Evolutionary conservation across 192 early-diverging fungal species (phyloP).

Genomic region (Obelidium mucronatum): DNA sequence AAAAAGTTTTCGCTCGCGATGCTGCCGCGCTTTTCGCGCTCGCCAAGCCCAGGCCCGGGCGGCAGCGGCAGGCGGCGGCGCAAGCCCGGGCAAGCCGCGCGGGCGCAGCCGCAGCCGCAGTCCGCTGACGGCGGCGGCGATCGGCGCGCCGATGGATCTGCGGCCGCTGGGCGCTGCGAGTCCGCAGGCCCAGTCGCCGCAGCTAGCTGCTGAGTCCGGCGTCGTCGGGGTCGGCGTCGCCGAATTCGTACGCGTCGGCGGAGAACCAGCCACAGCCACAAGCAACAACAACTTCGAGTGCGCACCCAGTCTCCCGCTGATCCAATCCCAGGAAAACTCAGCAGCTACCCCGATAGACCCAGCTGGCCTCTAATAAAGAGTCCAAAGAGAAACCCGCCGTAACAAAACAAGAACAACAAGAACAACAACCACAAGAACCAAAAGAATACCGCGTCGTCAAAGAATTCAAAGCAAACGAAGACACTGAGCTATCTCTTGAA

Average conservation of each 20-base stretch:
- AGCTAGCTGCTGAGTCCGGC: not conserved
- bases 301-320: not conserved
- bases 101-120: too few species aligned
- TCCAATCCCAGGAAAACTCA: not conserved
- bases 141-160: conserved; percentile 9
- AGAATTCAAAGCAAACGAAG: conserved; percentile 20
- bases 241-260: conserved; percentile 4
- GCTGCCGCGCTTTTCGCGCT: not conserved
- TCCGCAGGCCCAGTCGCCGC: not conserved
- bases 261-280: not conserved
- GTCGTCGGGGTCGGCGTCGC: not conserved
- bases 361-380: too few species aligned
- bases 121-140: conserved; percentile 2
- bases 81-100: too few species aligned
- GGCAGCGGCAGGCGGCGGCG: conserved; percentile 5
- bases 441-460: conserved; percentile 32
- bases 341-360: not conserved
- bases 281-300: not conserved
- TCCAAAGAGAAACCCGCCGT: not conserved
- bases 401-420: not conserved
- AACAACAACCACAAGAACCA: not conserved
- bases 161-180: conserved; percentile 2
- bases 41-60: not conserved
- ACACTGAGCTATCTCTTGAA: conserved; percentile 24
- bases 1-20: not conserved